Percentiles rank a stretch among this genome's conserved stretches.
These are phyloP conservation scores for Botrytis medusae DNA, from an alignment of 2,329 filamentous ascomycete genomes.

Conservation along the genomic window DNA sequence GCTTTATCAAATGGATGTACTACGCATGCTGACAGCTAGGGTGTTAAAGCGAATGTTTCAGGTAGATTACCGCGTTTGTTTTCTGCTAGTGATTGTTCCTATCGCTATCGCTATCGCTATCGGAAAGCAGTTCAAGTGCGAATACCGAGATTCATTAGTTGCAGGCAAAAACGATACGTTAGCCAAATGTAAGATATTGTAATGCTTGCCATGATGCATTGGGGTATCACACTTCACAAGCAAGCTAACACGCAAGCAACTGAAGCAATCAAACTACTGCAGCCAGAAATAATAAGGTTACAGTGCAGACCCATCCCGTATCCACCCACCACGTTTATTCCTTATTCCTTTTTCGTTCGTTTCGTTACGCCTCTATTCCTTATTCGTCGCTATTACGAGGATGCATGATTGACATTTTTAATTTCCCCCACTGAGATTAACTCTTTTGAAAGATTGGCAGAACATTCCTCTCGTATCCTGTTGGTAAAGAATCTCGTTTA, in stretches of 20 bases:
- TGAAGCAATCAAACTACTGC: slow-evolving; percentile 5
- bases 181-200: slow-evolving; percentile 5
- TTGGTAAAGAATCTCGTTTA: neutral
- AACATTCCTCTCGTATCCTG: neutral
- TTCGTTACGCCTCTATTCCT: neutral
- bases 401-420: neutral
- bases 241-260: neutral
- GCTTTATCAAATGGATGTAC: neutral
- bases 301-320: slow-evolving; percentile 7
- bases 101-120: neutral
- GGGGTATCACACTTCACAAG: neutral
- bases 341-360: slow-evolving; percentile 12
- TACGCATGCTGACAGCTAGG: slow-evolving; percentile 3
- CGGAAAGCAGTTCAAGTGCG: neutral
- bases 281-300: slow-evolving; percentile 11
- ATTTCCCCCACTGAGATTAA: neutral
- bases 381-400: slow-evolving; percentile 19
- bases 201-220: neutral
- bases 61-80: neutral
- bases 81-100: neutral
- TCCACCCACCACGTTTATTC: slow-evolving; percentile 15
- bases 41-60: neutral
- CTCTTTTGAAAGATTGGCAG: neutral
- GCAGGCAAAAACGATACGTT: neutral
- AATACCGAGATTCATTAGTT: neutral